Base-by-base conservation (phyloP, 257 asterid genomes). In the Mitragyna speciosa region DNA sequence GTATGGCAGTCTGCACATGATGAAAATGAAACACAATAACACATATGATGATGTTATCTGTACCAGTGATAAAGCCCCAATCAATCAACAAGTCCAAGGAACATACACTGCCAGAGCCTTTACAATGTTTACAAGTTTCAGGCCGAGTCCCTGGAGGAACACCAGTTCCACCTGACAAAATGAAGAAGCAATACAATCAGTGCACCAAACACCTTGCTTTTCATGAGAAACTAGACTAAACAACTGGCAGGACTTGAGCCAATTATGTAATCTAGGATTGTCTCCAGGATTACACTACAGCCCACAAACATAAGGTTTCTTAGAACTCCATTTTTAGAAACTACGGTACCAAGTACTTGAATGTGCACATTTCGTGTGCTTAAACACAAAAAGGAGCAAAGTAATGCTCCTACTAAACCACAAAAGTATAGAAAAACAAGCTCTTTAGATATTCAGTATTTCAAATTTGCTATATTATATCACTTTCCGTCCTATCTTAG, bases 101-200 rank as follows among this genome's bases (percentile, higher is more conserved):
- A 82, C 91, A 86, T 83, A 92, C 98, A 92, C 83, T 81, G 81
- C 99, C 99, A 52, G 99, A 87, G 77, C 99, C 99, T 87, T 83
- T 90, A 81, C 99, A 95, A 26, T 91, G 94, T 85, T 79, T 93
- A 82, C 99, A 95, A 45, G 99, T 93, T 89, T 92, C 95, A 28
- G 98, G 99, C 86, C 88, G 88, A 75, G 98, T 93, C 75, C 99
- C 98, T 7, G 99, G 97, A 84, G 99, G 99, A 79, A 95, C 98
- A 22, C 99, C 99, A 73, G 90, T 84, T 86, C 99, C 98, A 87
- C 98, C 99, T 95, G 85, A 81, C 64, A 79, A 80, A 78, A 75
- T 61, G 65, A 80, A 79, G 75, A 59, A 69, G 75, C 61, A 47
- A 71, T 30, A 33, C 36, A 36, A 17, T 61, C 47, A 70, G 48